Evolutionary conservation across 208 protist species (phyloP), one percentile per base, ranked within the genome.

Genomic region (Trypanosoma cruzi): DNA sequence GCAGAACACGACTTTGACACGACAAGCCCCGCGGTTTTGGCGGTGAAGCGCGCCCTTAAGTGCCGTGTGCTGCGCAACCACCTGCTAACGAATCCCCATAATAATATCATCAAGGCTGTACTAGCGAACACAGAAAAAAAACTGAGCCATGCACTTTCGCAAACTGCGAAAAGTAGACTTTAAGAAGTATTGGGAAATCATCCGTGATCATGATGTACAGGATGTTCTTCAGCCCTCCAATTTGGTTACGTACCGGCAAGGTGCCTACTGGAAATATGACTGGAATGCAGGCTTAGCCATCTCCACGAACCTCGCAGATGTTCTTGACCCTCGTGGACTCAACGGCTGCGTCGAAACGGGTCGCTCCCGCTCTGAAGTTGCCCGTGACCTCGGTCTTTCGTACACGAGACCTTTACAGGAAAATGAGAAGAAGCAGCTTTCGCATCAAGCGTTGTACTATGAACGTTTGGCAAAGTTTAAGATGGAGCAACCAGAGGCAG

Each of bases 321-420:
- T 94, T 42, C 67, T 94, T 24, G 92, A 97, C 63, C 89, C 92
- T 5, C 87, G 89, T 42, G 92, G 92, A 11, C 64, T 97, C 22
- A 95, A 94, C 60, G 92, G 92, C 32, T 97, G 92, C 54, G 92
- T 97, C 14, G 92, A 97, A 79, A 97, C 92, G 13, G 92, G 92
- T 29, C 92, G 92, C 34, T 95, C 88, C 24, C 92, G 89, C 16
- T 89, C 86, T 0, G 92, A 97, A 68, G 92, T 97, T 64, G 92
- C 92, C 28, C 85, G 92, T 26, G 92, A 97, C 70, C 73, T 97
- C 0, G 92, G 92, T 57, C 85, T 97, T 5, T 85, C 81, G 58
- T 97, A 97, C 83, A 95, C 92, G 3, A 77, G 92, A 5, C 84
- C 92, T n/a, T 75, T 97, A 62, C 83, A 90, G 24, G 88, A 93